Evolutionary conservation across 2,329 filamentous ascomycete genomes (phyloP).

Genomic region (Didymellaceae sp.): DNA sequence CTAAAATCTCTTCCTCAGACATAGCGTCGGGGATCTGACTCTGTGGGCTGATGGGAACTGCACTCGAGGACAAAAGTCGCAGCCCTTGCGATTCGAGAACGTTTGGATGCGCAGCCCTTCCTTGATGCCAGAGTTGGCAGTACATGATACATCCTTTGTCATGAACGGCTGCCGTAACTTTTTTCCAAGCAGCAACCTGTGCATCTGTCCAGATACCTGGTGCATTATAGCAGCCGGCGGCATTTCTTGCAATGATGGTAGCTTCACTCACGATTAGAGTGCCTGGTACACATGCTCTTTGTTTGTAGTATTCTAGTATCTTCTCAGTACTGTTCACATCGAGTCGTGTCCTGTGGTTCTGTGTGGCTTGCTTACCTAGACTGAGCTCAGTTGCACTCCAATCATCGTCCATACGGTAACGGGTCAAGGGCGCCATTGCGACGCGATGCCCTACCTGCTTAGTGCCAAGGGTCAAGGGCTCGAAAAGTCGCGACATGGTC

Average conservation of each 20-base stretch:
- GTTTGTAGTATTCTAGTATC: conserved; percentile 55
- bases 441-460: conserved; percentile 39
- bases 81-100: conserved; percentile 38
- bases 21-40: conserved; percentile 37
- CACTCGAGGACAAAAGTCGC: conserved; percentile 37
- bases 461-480: conserved; percentile 41
- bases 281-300: conserved; percentile 58
- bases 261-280: conserved; percentile 66
- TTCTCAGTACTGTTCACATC: neutral
- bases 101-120: conserved; percentile 56
- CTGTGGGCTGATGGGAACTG: conserved; percentile 39
- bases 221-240: conserved; percentile 56
- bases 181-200: conserved; percentile 61
- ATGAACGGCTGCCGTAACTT: conserved; percentile 65
- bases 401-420: conserved; percentile 52
- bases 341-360: neutral
- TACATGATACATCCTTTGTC: conserved; percentile 64
- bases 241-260: conserved; percentile 55
- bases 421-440: conserved; percentile 45
- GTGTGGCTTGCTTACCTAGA: neutral
- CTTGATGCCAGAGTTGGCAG: conserved; percentile 65
- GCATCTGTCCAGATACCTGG: conserved; percentile 61
- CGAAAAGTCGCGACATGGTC: conserved; percentile 36
- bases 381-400: conserved; percentile 48
- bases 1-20: conserved; percentile 45